These are phyloP conservation scores for Coriaria nepalensis DNA, from an alignment of 306 rosid species.

Conservation along the genomic window DNA sequence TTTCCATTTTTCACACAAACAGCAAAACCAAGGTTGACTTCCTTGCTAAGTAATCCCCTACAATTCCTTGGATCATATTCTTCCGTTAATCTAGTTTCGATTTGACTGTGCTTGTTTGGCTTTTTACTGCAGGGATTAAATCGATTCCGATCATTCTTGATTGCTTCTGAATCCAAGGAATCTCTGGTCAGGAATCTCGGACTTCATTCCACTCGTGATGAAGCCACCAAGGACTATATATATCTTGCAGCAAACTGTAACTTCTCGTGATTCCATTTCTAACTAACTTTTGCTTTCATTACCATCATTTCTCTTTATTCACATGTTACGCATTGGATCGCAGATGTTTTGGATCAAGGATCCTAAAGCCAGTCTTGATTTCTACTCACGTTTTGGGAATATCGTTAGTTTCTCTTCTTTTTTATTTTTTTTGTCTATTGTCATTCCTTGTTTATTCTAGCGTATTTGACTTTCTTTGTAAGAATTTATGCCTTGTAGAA, in stretches of 20 bases:
- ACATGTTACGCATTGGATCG: conserved; percentile 3
- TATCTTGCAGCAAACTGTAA: conserved; percentile 87
- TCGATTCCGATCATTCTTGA: conserved; percentile 42
- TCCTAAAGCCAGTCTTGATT: conserved; percentile 88
- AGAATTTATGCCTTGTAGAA: too few species aligned
- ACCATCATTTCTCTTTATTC: neutral
- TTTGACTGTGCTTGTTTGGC: too few species aligned
- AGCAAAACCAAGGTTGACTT: conserved; percentile 34
- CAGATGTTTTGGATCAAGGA: conserved; percentile 80
- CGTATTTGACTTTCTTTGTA: too few species aligned
- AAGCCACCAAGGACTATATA: conserved; percentile 76
- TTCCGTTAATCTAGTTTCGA: neutral
- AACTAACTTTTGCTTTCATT: too few species aligned
- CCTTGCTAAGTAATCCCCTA: neutral
- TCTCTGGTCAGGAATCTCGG: conserved; percentile 64
- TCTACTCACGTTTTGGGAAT: conserved; percentile 92
- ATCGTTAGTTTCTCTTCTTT: conserved; percentile 50
- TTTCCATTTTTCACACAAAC: conserved; percentile 10
- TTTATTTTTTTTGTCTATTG: neutral
- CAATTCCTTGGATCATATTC: neutral
- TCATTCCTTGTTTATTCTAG: too few species aligned
- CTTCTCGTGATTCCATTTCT: too few species aligned
- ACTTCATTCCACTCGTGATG: conserved; percentile 50
- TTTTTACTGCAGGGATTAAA: conserved; percentile 25
- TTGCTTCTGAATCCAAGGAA: conserved; percentile 68